phyloP scores from a whole-genome alignment of 139 green algal species.

The Microglena sp. region DNA sequence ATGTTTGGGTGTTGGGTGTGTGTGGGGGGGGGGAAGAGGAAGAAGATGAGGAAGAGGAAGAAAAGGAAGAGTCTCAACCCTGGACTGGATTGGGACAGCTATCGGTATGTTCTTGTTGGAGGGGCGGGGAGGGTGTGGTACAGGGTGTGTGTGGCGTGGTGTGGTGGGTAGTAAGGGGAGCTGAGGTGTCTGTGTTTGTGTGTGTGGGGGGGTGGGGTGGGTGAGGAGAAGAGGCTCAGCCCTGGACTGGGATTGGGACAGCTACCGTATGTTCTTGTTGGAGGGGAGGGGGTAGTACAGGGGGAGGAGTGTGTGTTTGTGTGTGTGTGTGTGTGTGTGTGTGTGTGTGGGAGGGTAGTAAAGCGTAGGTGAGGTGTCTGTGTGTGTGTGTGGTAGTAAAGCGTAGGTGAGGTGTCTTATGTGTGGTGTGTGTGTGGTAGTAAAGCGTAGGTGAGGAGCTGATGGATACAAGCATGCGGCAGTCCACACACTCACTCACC shows the following conservation, averaged over 20 bases:
- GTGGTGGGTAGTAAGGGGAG: too few species aligned
- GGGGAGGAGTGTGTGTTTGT: background rate
- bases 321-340: too few species aligned
- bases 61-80: slow-evolving; percentile 14
- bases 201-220: too few species aligned
- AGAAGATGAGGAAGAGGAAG: slow-evolving; percentile 22
- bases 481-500: too few species aligned
- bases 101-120: slow-evolving; percentile 16
- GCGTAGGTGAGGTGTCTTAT: background rate
- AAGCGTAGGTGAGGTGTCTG: background rate
- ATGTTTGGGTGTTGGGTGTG: slow-evolving; percentile 6
- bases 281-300: background rate
- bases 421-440: too few species aligned
- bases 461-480: background rate
- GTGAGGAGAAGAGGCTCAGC: slow-evolving; percentile 12
- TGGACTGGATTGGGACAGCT: slow-evolving; percentile 27
- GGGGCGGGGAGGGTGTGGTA: background rate
- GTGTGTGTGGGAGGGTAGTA: too few species aligned
- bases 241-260: slow-evolving; percentile 24
- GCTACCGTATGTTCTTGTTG: slow-evolving; percentile 19
- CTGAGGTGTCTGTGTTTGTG: too few species aligned
- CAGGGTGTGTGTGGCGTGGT: background rate
- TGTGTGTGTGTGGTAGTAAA: background rate
- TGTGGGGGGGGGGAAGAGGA: slow-evolving; percentile 10
- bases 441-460: background rate